phyloP scores from a whole-genome alignment of 2,329 filamentous ascomycete species.

The Gliomastix tumulicola region DNA sequence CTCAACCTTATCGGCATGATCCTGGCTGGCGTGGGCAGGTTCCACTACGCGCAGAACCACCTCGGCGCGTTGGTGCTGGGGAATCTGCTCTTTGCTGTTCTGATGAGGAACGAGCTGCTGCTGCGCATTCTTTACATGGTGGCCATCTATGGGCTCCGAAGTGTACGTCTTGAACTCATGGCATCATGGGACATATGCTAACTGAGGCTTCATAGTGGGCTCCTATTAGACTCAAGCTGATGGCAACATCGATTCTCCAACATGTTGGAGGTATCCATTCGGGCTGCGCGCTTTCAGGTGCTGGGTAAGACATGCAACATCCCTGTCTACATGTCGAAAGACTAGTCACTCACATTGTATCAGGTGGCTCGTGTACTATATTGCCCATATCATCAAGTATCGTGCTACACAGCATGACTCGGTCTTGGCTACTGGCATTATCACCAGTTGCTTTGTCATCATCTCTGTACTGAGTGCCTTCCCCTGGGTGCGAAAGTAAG shows the following conservation, averaged over 20 bases:
- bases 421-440: conserved; percentile 27
- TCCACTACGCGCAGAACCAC: conserved; percentile 27
- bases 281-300: conserved; percentile 28
- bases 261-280: conserved; percentile 34
- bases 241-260: conserved; percentile 26
- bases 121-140: conserved; percentile 25
- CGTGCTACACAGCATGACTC: conserved; percentile 20
- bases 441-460: conserved; percentile 27
- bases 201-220: conserved; percentile 22
- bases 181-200: too few relatives aligned
- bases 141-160: conserved; percentile 26
- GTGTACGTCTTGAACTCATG: conserved; percentile 21
- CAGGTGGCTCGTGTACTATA: conserved; percentile 30
- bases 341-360: too few relatives aligned
- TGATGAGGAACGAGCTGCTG: conserved; percentile 32
- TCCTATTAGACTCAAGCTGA: conserved; percentile 23
- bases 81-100: conserved; percentile 27
- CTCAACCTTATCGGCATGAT: too few relatives aligned
- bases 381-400: conserved; percentile 25
- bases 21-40: too few relatives aligned
- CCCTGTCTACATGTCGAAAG: too few relatives aligned
- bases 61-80: conserved; percentile 29
- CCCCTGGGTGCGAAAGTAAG: conserved; percentile 33
- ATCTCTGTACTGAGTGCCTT: conserved; percentile 30
- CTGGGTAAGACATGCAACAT: conserved; percentile 6